Evolutionary conservation across 495 filamentous ascomycete genomes (phyloP).

Genomic region (Aspergillus panamensis): DNA sequence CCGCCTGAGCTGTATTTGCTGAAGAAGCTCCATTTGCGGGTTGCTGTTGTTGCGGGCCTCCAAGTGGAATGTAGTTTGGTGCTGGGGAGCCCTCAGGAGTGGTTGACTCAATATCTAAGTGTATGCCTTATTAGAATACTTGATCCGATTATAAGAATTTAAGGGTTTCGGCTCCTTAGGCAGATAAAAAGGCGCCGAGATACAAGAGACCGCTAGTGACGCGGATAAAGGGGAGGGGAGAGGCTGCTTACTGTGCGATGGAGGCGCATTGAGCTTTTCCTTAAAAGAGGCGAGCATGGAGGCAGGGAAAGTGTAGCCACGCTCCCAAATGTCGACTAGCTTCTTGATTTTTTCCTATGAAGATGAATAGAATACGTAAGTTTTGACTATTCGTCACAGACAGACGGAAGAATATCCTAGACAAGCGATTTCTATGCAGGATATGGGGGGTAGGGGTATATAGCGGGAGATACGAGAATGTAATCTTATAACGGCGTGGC

Average conservation of each 20-base stretch:
- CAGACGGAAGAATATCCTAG: slow-evolving; percentile 17
- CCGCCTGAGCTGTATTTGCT: slow-evolving; percentile 31
- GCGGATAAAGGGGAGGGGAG: not conserved
- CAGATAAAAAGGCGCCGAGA: not conserved
- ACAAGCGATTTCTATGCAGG: slow-evolving; percentile 24
- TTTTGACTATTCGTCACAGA: slow-evolving; percentile 40
- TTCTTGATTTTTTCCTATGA: slow-evolving; percentile 93
- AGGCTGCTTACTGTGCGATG: slow-evolving; percentile 60
- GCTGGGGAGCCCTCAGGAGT: slow-evolving; percentile 80
- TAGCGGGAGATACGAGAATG: slow-evolving; percentile 32
- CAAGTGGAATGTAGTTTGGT: slow-evolving; percentile 45
- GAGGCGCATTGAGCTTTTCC: slow-evolving; percentile 66
- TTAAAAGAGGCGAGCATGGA: slow-evolving; percentile 82
- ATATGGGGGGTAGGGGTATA: slow-evolving; percentile 21
- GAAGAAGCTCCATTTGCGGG: slow-evolving; percentile 37
- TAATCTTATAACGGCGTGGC: slow-evolving; percentile 29
- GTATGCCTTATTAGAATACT: slow-evolving; percentile 25
- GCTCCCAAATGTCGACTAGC: slow-evolving; percentile 97
- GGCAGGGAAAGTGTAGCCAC: slow-evolving; percentile 83
- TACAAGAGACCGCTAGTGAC: slow-evolving; percentile 1
- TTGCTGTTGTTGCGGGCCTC: slow-evolving; percentile 34
- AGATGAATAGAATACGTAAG: slow-evolving; percentile 49
- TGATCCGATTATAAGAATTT: not conserved
- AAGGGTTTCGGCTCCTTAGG: not conserved
- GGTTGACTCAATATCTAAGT: slow-evolving; percentile 61